Percentiles rank a stretch among this genome's conserved stretches.
phyloP scores from a whole-genome alignment of 2,329 filamentous ascomycete species.

The Ceratocystis colombiana region DNA sequence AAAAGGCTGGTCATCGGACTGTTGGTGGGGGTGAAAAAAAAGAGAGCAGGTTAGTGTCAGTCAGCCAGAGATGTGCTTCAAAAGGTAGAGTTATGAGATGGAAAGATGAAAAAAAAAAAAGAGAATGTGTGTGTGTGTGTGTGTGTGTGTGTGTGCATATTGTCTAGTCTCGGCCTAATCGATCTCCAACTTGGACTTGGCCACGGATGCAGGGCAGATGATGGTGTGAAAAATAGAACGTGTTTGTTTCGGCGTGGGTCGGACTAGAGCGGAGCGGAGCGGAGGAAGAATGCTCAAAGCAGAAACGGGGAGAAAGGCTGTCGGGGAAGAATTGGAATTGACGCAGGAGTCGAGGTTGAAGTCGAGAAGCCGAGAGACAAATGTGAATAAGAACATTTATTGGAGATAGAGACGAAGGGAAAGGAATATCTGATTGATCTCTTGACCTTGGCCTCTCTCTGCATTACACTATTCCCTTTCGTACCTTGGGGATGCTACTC shows the following conservation, averaged over 20 bases:
- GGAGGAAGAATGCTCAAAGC: background rate
- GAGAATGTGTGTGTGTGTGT: background rate
- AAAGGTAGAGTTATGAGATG: too few species aligned
- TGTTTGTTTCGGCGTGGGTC: background rate
- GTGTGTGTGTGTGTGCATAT: background rate
- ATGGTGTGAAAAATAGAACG: background rate
- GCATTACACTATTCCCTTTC: slow-evolving; percentile 24
- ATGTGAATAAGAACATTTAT: background rate
- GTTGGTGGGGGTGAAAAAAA: slow-evolving; percentile 25
- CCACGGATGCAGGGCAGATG: background rate
- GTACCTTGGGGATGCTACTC: slow-evolving; percentile 44
- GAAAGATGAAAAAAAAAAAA: background rate
- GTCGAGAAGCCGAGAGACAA: background rate
- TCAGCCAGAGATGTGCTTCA: slow-evolving; percentile 19
- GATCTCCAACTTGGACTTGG: background rate
- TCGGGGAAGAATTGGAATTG: background rate
- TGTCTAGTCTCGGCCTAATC: background rate
- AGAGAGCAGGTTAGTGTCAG: background rate
- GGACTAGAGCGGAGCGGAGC: background rate
- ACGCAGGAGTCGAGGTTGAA: background rate
- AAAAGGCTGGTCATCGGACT: slow-evolving; percentile 94
- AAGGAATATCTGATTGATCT: too few species aligned
- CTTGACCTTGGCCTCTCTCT: too few species aligned
- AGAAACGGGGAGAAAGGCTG: too few species aligned
- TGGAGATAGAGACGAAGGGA: background rate